Percentiles rank a stretch among this genome's conserved stretches.
phyloP scores from a whole-genome alignment of 768 basidiomycete species.

The Dioszegia crocea region DNA sequence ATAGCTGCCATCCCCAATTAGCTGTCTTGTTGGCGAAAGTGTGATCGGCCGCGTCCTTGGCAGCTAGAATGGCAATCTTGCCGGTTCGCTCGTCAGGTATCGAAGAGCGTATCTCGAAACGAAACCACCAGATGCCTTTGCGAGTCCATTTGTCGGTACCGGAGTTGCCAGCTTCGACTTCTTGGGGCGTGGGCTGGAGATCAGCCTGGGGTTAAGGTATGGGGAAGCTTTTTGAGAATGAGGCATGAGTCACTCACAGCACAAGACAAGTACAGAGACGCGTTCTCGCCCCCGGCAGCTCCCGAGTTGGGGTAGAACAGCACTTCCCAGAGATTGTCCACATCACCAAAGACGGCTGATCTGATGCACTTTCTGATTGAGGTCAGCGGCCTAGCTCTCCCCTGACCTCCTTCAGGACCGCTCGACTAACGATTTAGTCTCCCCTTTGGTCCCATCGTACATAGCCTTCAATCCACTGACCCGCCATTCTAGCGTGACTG shows the following conservation, averaged over 20 bases:
- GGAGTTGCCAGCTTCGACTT: constrained; percentile 63
- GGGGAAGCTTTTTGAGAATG: too few relatives aligned
- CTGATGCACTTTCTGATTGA: constrained; percentile 63
- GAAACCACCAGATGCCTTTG: constrained; percentile 78
- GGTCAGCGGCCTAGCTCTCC: background rate
- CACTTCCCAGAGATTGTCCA: constrained; percentile 56
- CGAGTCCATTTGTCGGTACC: constrained; percentile 79
- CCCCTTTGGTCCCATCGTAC: constrained; percentile 65
- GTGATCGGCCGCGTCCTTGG: constrained; percentile 77
- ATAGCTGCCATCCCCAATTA: constrained; percentile 83
- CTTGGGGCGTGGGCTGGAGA: constrained; percentile 67
- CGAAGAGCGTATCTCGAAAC: constrained; percentile 67
- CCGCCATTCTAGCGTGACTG: constrained; percentile 63
- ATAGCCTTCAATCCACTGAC: constrained; percentile 64
- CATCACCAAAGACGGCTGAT: constrained; percentile 58
- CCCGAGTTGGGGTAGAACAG: constrained; percentile 82
- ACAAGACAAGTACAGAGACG: constrained; percentile 75
- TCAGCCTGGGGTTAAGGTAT: background rate
- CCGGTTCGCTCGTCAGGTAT: constrained; percentile 16
- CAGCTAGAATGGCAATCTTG: constrained; percentile 31
- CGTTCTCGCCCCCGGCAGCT: constrained; percentile 57
- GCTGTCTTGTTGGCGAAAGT: constrained; percentile 74
- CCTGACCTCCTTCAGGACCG: background rate
- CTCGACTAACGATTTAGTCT: constrained; percentile 50
- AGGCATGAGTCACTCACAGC: constrained; percentile 57